These are phyloP conservation scores for Dimocarpus longan DNA, from an alignment of 345 rosid genomes.

Conservation along the genomic window DNA sequence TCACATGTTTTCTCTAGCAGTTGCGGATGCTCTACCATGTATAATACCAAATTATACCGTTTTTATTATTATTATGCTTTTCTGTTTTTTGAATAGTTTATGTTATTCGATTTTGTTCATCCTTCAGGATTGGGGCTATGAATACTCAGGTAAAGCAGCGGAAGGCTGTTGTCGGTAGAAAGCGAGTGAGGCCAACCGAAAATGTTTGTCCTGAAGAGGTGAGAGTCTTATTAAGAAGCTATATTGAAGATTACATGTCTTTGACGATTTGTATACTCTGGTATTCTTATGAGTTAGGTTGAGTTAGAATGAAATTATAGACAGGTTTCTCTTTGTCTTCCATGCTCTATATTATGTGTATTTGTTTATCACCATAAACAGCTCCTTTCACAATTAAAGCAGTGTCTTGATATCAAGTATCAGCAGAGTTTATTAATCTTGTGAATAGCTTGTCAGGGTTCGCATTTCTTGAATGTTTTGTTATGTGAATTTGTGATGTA, in stretches of 20 bases:
- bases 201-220: conserved; percentile 35
- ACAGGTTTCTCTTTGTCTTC: background rate
- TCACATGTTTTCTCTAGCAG: conserved; percentile 26
- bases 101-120: background rate
- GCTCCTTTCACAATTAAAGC: background rate
- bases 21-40: conserved; percentile 43
- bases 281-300: background rate
- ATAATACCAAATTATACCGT: conserved; percentile 18
- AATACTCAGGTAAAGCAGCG: conserved; percentile 26
- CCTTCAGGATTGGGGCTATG: conserved; percentile 49
- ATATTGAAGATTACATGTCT: background rate
- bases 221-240: conserved; percentile 6
- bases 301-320: background rate
- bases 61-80: background rate
- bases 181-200: conserved; percentile 12
- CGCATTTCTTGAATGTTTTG: background rate
- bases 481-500: background rate
- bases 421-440: background rate
- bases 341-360: background rate
- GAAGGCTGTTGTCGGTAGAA: conserved; percentile 21
- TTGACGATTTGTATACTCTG: background rate
- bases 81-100: background rate
- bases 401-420: background rate
- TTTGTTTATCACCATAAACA: background rate
- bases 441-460: background rate